phyloP scores from a whole-genome alignment of 2,329 filamentous ascomycete species.

The Aspergillus carbonarius region DNA sequence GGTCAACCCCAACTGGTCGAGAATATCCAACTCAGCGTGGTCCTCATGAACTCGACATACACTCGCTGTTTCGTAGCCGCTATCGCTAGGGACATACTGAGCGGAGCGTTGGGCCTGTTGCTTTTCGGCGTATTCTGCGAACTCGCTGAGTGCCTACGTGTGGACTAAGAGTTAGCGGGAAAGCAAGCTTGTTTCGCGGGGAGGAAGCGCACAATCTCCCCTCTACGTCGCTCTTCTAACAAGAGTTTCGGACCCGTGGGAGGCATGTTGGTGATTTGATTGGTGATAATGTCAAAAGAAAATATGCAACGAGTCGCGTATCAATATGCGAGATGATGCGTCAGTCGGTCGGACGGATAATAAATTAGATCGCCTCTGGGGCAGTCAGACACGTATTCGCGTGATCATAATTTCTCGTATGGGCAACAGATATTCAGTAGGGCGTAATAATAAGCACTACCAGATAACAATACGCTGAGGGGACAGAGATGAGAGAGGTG shows the following conservation, averaged over 20 bases:
- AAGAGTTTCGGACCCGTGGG: conserved; percentile 57
- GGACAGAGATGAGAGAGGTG: neutral
- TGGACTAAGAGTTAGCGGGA: conserved; percentile 9
- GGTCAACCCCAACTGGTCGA: conserved; percentile 72
- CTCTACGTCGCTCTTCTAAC: conserved; percentile 77
- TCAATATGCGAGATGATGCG: neutral
- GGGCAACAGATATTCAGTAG: conserved; percentile 2
- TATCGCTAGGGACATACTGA: conserved; percentile 42
- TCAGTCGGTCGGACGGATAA: conserved; percentile 21
- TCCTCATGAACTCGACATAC: conserved; percentile 54
- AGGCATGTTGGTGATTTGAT: conserved; percentile 27
- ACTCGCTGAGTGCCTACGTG: conserved; percentile 78
- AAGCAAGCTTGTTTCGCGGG: conserved; percentile 1
- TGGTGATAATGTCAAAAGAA: conserved; percentile 6
- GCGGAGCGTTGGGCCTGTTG: conserved; percentile 65
- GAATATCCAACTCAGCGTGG: conserved; percentile 85
- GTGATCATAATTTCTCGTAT: conserved; percentile 39
- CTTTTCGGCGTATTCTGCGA: conserved; percentile 95
- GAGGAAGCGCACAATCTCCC: conserved; percentile 67
- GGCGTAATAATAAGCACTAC: neutral
- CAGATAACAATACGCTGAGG: neutral
- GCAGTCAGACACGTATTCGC: conserved; percentile 44
- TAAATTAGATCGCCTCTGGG: conserved; percentile 38
- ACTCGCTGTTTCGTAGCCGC: conserved; percentile 40
- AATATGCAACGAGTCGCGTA: neutral